Percentiles rank a stretch among this genome's conserved stretches.
Evolutionary conservation across 2,329 filamentous ascomycete genomes (phyloP).

Genomic region (Aspergillus fumigatus): DNA sequence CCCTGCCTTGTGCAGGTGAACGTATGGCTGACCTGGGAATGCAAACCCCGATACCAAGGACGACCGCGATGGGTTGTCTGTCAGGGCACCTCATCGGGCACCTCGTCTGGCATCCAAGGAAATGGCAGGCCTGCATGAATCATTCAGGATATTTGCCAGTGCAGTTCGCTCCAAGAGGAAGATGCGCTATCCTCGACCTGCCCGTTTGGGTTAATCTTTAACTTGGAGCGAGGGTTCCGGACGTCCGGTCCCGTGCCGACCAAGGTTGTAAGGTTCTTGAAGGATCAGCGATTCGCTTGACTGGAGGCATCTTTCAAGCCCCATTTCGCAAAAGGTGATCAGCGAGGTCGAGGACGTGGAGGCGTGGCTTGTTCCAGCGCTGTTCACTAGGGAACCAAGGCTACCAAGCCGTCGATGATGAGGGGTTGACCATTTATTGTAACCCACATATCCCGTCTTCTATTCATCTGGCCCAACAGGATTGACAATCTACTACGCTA

Average conservation of each 20-base stretch:
- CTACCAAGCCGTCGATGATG: background rate
- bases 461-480: background rate
- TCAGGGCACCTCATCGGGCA: background rate
- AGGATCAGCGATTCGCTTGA: background rate
- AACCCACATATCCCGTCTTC: background rate
- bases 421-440: background rate
- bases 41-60: background rate
- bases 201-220: background rate
- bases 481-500: background rate
- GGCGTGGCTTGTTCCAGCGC: background rate
- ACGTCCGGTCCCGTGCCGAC: background rate
- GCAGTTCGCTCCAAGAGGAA: background rate
- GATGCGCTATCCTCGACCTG: background rate
- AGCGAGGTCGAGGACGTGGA: background rate
- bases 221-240: background rate
- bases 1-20: background rate
- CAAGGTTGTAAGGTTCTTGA: background rate
- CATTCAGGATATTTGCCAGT: background rate
- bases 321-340: background rate
- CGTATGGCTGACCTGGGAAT: background rate
- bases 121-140: background rate
- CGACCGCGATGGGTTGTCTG: background rate
- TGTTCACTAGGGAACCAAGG: background rate
- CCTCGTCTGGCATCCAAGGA: background rate
- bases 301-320: no score